phyloP scores from a whole-genome alignment of 2,329 filamentous ascomycete genomes.

The Aschersonia sp. region DNA sequence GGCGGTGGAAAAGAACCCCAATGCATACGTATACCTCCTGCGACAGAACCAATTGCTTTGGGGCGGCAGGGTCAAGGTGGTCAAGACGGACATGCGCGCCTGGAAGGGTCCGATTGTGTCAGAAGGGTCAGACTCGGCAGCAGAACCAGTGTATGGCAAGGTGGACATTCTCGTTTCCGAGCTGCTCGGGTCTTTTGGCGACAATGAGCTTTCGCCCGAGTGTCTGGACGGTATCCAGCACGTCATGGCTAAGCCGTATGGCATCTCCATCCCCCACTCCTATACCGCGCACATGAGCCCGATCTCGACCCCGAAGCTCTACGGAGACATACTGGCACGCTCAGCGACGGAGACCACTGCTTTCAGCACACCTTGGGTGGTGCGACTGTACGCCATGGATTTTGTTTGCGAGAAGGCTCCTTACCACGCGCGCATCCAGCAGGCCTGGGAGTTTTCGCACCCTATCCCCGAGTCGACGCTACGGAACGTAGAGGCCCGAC shows the following conservation, averaged over 20 bases:
- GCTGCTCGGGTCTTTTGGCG: constrained; percentile 84
- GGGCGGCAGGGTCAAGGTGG: constrained; percentile 66
- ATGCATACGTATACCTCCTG: constrained; percentile 86
- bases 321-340: constrained; percentile 63
- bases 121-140: constrained; percentile 17
- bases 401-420: constrained; percentile 56
- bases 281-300: constrained; percentile 94
- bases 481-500: constrained; percentile 37
- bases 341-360: constrained; percentile 49
- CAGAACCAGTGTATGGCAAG: constrained; percentile 39
- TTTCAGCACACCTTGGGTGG: constrained; percentile 87
- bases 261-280: constrained; percentile 84
- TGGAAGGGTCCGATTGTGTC: constrained; percentile 69
- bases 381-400: constrained; percentile 81
- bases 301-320: constrained; percentile 72
- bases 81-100: constrained; percentile 93
- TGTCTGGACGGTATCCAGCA: constrained; percentile 93
- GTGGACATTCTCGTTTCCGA: constrained; percentile 93
- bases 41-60: constrained; percentile 75
- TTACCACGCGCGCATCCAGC: constrained; percentile 51
- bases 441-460: constrained; percentile 70
- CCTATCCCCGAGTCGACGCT: constrained; percentile 50
- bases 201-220: constrained; percentile 94
- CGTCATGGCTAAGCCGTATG: constrained; percentile 62
- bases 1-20: constrained; percentile 96